Base-by-base conservation (phyloP, 495 filamentous ascomycete genomes). In the Zalerion maritima region DNA sequence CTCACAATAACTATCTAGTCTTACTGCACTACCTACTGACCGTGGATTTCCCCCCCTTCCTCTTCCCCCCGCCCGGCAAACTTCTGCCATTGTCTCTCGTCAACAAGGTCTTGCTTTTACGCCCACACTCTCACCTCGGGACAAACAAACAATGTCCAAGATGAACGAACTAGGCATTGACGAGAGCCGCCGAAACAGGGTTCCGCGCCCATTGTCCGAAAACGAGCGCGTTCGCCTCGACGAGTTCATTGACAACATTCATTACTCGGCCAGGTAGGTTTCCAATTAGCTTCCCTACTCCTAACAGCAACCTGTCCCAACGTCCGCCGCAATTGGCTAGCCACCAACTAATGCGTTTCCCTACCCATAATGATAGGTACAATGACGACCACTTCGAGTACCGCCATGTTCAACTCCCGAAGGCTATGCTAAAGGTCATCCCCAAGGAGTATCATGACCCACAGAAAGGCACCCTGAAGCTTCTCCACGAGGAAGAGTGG, bases 401-500 rank as follows among this genome's bases (percentile, higher is more conserved):
- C 54, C 82, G 89, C 28, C 89, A 97, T 53, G 89, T 97, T 16
- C 86, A 94, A 52, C 73, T 97, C 15, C 89, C 89, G 3, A 96
- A 96, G 54, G 75, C 78, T 27, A 97, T 97, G 89, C 71, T 97
- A 24, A 97, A 96, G 55, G 78, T 73, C 18, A 96, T 97, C 38
- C 89, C 89, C 8, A 70, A 85, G 49, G 91, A 92, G 31, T 97
- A 96, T 52, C 91, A 94, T 46, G 89, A 96, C 45, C 68, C 71
- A 18, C 58, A 74, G 12, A 84, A 92, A 42, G 87, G 89, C 21
- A 94, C 87, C 4, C 60, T 97, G 56, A 97, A 97, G 57, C 57
- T 97, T 35, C 60, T 97, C 27, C 94, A 89, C 82, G 89, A 97
- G 54, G 91, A 96, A 28, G 89, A 97, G 54, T 97, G 89, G 89